Percentiles rank a stretch among this genome's conserved stretches.
Evolutionary conservation across 2,329 filamentous ascomycete genomes (phyloP).

Genomic region (Metarhizium guizhouense): DNA sequence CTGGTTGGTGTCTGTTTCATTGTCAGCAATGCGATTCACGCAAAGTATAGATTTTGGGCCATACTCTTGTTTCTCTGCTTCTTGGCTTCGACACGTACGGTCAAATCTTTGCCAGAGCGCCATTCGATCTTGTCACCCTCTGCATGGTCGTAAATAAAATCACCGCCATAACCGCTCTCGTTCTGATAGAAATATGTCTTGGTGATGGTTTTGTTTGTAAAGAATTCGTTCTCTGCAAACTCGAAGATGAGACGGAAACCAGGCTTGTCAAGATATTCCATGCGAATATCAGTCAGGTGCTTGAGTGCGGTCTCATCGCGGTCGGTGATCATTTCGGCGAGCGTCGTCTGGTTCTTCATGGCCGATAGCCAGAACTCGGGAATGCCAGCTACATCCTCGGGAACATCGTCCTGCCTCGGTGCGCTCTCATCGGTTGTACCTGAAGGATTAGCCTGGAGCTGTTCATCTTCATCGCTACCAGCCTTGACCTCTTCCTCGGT

Average conservation of each 20-base stretch:
- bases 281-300: conserved; percentile 83
- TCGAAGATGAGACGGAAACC: conserved; percentile 98
- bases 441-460: conserved; percentile 53
- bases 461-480: conserved; percentile 69
- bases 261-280: conserved; percentile 98
- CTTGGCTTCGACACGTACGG: conserved; percentile 93
- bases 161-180: conserved; percentile 95
- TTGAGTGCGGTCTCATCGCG: conserved; percentile 92
- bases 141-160: conserved; percentile 99
- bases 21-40: background rate
- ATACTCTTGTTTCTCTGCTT: conserved; percentile 99
- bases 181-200: conserved; percentile 99
- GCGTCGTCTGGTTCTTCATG: conserved; percentile 98
- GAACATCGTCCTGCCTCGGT: conserved; percentile 49
- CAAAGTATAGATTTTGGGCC: conserved; percentile 12
- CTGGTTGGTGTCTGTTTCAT: conserved; percentile 80
- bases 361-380: conserved; percentile 99
- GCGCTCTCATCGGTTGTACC: conserved; percentile 45
- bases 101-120: conserved; percentile 89
- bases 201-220: conserved; percentile 92
- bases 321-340: conserved; percentile 98
- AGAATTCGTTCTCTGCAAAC: conserved; percentile 90
- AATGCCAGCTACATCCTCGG: conserved; percentile 62
- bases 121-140: conserved; percentile 98
- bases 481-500: conserved; percentile 79